Evolutionary conservation across 73 alveolate species (phyloP).

Genomic region (Uronychia binucleata): DNA sequence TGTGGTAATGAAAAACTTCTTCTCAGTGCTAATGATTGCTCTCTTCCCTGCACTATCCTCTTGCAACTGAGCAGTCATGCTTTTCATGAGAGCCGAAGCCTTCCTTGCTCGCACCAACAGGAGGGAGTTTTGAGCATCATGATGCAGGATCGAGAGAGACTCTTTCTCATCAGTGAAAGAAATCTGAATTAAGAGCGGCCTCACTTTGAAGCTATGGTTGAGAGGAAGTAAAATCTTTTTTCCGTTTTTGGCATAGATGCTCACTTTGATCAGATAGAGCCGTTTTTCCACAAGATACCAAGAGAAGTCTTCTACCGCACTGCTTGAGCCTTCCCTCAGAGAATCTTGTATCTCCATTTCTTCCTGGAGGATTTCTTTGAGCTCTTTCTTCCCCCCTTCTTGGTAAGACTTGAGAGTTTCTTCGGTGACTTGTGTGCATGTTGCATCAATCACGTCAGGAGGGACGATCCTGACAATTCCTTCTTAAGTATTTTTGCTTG

Average conservation of each 20-base stretch:
- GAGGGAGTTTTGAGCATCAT: neutral
- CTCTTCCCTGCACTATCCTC: neutral
- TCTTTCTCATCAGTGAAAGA: no score
- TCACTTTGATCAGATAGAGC: neutral
- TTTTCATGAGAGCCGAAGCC: neutral
- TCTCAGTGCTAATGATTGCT: neutral
- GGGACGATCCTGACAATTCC: neutral
- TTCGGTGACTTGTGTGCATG: neutral
- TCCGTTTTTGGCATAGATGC: neutral
- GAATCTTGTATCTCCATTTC: neutral
- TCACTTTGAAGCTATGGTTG: neutral
- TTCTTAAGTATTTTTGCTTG: neutral
- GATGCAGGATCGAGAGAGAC: neutral
- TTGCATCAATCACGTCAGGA: neutral
- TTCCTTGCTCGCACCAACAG: neutral
- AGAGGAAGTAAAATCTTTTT: neutral
- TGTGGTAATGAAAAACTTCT: neutral
- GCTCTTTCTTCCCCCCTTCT: neutral
- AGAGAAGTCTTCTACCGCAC: neutral
- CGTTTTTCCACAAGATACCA: neutral
- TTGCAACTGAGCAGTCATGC: neutral
- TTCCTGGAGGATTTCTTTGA: neutral
- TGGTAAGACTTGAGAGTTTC: neutral
- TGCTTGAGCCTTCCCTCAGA: neutral
- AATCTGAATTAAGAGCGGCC: neutral